Conservation (phyloP, 768 basidiomycete species). For the Lactarius evosmus region DNA sequence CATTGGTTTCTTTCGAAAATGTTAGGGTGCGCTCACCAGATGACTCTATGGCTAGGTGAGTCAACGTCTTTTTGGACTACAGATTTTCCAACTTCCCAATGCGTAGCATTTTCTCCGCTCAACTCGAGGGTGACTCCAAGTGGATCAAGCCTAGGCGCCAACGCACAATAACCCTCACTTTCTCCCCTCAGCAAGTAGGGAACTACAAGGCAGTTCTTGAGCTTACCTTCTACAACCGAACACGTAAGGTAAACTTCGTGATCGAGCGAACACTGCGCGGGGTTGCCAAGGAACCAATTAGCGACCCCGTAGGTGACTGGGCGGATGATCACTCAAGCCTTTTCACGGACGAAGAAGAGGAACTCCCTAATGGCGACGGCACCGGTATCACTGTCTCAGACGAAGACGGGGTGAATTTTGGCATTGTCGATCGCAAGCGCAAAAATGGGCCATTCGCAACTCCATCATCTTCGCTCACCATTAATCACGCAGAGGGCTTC, state of each 20-base stretch:
- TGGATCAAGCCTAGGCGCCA: conserved; percentile 1
- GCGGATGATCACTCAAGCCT: not conserved
- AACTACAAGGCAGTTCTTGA: conserved; percentile 16
- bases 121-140: conserved; percentile 1
- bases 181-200: conserved; percentile 14
- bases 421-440: conserved; percentile 43
- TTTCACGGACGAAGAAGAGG: conserved; percentile 15
- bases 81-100: not conserved
- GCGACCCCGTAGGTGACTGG: not conserved
- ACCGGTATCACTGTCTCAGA: conserved; percentile 37
- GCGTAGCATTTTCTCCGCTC: conserved; percentile 15
- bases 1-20: conserved; percentile 3
- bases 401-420: conserved; percentile 47
- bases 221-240: conserved; percentile 10
- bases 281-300: not conserved
- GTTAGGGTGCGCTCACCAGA: conserved; percentile 2
- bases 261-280: conserved; percentile 13
- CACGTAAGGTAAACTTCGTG: conserved; percentile 7
- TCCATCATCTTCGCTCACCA: conserved; percentile 21
- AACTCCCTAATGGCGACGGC: conserved; percentile 46
- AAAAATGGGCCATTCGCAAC: conserved; percentile 29
- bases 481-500: conserved; percentile 15
- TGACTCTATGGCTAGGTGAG: conserved; percentile 5
- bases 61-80: not conserved
- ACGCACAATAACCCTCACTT: conserved; percentile 5